These are phyloP conservation scores for Claviceps sp. DNA, from an alignment of 2,329 filamentous ascomycete genomes.

Conservation along the genomic window DNA sequence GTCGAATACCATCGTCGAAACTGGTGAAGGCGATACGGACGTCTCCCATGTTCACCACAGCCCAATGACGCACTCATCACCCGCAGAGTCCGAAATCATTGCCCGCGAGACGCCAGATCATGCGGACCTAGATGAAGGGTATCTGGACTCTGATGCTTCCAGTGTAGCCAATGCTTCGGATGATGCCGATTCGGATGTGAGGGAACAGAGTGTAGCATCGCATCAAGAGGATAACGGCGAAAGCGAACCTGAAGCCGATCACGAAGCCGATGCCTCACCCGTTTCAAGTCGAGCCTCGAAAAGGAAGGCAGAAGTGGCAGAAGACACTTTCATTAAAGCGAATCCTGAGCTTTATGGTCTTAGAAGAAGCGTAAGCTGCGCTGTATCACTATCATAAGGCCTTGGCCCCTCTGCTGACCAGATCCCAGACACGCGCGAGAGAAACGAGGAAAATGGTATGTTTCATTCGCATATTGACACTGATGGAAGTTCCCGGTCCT, in stretches of 20 bases:
- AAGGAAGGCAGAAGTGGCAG: constrained; percentile 54
- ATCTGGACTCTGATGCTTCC: constrained; percentile 33
- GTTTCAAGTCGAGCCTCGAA: constrained; percentile 58
- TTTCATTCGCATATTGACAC: constrained; percentile 9
- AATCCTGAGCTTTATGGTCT: constrained; percentile 94
- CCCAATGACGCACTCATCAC: constrained; percentile 33
- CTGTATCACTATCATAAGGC: constrained; percentile 9
- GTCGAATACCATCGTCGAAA: constrained; percentile 24
- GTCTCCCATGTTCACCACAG: constrained; percentile 57
- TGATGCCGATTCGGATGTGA: constrained; percentile 60
- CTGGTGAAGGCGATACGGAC: constrained; percentile 47
- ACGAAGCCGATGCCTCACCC: constrained; percentile 54
- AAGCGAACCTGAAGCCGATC: constrained; percentile 43
- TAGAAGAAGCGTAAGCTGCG: constrained; percentile 66
- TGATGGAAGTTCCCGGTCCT: not conserved
- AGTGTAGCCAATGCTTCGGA: constrained; percentile 45
- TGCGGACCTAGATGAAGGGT: constrained; percentile 24
- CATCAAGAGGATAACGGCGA: constrained; percentile 30
- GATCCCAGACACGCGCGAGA: constrained; percentile 37
- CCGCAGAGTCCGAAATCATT: constrained; percentile 26
- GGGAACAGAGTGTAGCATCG: constrained; percentile 43
- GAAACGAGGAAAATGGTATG: constrained; percentile 46
- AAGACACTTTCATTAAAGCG: constrained; percentile 74
- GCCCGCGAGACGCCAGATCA: constrained; percentile 28
- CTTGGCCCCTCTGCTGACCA: constrained; percentile 11